Evolutionary conservation across 1,139 yeast species (phyloP), one percentile per base, ranked within the genome.

Genomic region (Blastobotrys indianensis): DNA sequence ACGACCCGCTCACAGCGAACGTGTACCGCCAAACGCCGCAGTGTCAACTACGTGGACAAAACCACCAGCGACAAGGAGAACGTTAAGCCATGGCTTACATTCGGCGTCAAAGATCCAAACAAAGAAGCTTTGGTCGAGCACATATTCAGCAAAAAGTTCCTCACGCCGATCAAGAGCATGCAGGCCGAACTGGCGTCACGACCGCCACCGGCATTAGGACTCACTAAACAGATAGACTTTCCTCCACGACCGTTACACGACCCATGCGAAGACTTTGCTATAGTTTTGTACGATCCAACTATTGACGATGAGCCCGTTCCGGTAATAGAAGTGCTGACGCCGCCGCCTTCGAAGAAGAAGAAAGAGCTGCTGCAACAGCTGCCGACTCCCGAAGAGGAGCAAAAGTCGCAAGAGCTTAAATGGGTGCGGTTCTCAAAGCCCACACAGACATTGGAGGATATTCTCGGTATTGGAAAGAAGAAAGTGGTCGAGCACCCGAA

Each of bases 281-380:
- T 94, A 46, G 97, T 92, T 1, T 70, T 92, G 41, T 92, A 87
- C 59, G 99, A 92, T 62, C 99, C 99, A 0, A 86, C 97, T 0
- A 82, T 90, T 3, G 95, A 85, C 58, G 72, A 74, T 16, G 55
- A 56, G 39, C 57, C 57, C 2, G 51, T 47, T 11, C 54, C 57
- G 3, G 54, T 48, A 10, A 47, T 52, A 13, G 52, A 52, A 25
- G 39, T 42, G 3, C 23, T 45, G 23, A 33, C 46, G 16, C 38
- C 39, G 4, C 45, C 45, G 2, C 17, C 37, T 11, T 32, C 38
- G 13, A 23, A 30, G 31, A 34, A 48, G 41, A 43, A 44, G 23
- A 35, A 41, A 13, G 54, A 46, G 17, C 48, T 35, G 8, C 29
- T n/a, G 25, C 25, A 20, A 20, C 25, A 20, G 25, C 25, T 20